phyloP scores from a whole-genome alignment of 2,329 filamentous ascomycete genomes.

The Trichoderma citrinoviride region DNA sequence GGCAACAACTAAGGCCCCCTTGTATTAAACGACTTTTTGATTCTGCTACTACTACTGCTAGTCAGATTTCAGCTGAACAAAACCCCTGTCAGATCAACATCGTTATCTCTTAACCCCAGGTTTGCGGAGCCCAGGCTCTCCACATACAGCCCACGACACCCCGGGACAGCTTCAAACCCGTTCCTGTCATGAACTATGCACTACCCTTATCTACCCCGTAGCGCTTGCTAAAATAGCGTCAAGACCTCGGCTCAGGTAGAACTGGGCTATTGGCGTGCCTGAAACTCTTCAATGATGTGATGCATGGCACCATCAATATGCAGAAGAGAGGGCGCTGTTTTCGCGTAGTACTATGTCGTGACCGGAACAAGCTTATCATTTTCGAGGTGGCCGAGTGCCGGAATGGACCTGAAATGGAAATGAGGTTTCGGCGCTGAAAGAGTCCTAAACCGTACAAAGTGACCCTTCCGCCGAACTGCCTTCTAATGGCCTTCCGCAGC shows the following conservation, averaged over 20 bases:
- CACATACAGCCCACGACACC: neutral
- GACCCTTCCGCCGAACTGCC: neutral
- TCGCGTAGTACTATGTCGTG: neutral
- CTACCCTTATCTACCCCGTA: conserved; percentile 1
- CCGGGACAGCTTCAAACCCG: neutral
- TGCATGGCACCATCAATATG: neutral
- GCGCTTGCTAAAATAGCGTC: neutral
- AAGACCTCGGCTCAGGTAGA: neutral
- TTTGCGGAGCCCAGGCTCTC: neutral
- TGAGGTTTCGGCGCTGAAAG: neutral
- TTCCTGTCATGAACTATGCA: neutral
- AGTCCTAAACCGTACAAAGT: neutral
- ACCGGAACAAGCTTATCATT: neutral
- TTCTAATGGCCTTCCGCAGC: neutral
- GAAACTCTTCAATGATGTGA: neutral
- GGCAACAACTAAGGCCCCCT: too few species aligned
- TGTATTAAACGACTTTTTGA: neutral
- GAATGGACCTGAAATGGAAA: neutral
- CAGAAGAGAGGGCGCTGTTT: neutral
- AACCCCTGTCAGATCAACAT: neutral
- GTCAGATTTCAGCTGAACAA: neutral
- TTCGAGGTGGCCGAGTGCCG: neutral
- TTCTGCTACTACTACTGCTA: neutral
- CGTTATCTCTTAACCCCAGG: conserved; percentile 16
- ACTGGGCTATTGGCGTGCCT: conserved; percentile 2